Evolutionary conservation across 1,284 basidiomycete species (phyloP).

Genomic region (Pseudozyma flocculosa): DNA sequence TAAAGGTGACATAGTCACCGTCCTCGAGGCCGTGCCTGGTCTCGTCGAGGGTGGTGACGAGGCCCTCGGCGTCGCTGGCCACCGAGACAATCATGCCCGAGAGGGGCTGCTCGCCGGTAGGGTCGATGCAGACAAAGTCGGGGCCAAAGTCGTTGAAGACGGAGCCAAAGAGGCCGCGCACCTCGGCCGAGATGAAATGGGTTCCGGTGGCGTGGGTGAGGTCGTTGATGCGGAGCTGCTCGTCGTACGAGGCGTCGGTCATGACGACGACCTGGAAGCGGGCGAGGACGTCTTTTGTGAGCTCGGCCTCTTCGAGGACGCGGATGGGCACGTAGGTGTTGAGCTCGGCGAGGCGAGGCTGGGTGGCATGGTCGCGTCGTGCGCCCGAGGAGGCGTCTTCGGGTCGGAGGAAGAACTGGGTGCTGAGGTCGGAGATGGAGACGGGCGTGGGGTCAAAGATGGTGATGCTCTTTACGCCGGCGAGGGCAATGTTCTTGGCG

Average conservation of each 20-base stretch:
- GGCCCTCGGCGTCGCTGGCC: conserved; percentile 68
- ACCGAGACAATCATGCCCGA: conserved; percentile 89
- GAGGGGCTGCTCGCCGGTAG: conserved; percentile 90
- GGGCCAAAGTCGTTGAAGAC: conserved; percentile 96
- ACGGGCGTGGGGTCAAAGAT: conserved; percentile 91
- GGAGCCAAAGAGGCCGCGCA: conserved; percentile 90
- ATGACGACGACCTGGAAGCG: conserved; percentile 74
- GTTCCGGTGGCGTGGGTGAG: conserved; percentile 68
- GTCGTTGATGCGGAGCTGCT: conserved; percentile 92
- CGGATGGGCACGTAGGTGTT: conserved; percentile 95
- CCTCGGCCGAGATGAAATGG: conserved; percentile 88
- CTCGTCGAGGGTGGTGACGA: conserved; percentile 96
- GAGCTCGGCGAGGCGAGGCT: conserved; percentile 87
- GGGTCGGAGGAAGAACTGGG: conserved; percentile 91
- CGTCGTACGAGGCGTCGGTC: conserved; percentile 73
- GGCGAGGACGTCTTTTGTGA: conserved; percentile 39
- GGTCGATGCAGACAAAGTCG: conserved; percentile 91
- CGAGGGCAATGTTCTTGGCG: conserved; percentile 92
- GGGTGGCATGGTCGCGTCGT: conserved; percentile 77
- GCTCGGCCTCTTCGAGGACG: conserved; percentile 60
- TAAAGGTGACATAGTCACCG: conserved; percentile 95
- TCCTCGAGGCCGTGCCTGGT: conserved; percentile 96
- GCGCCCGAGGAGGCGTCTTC: conserved; percentile 73
- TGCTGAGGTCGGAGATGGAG: conserved; percentile 82
- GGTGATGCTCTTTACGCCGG: conserved; percentile 97